phyloP scores from a whole-genome alignment of 2,329 filamentous ascomycete species.

The Corniculantispora saksenae region DNA sequence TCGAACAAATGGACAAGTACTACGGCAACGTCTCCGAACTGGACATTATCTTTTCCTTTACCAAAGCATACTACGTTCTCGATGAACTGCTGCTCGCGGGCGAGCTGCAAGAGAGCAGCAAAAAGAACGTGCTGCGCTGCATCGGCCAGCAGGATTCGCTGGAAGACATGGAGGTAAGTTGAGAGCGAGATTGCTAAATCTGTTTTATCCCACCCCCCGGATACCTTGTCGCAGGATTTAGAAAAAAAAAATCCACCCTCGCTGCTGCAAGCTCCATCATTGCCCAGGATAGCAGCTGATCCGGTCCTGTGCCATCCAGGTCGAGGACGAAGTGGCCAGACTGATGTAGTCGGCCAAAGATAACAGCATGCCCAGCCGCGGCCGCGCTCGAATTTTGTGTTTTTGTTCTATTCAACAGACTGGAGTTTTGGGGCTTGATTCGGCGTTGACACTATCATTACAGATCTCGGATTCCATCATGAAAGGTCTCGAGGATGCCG shows the following conservation, averaged over 20 bases:
- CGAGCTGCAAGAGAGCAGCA: conserved; percentile 98
- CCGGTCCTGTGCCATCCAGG: conserved; percentile 62
- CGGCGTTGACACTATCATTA: conserved; percentile 22
- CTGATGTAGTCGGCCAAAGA: conserved; percentile 66
- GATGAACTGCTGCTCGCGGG: conserved; percentile 97
- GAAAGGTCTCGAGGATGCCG: conserved; percentile 39
- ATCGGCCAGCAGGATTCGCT: conserved; percentile 95
- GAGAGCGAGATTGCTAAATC: too few species aligned
- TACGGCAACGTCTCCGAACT: conserved; percentile 99
- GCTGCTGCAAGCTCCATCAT: conserved; percentile 5
- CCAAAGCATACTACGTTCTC: conserved; percentile 94
- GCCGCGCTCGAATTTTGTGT: neutral
- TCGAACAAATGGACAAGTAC: conserved; percentile 97
- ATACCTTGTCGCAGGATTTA: too few species aligned
- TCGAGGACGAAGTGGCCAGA: conserved; percentile 87
- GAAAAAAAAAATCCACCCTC: neutral
- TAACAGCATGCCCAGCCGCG: neutral
- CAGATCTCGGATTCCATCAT: conserved; percentile 39
- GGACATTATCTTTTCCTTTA: conserved; percentile 82
- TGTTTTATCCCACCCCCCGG: too few species aligned
- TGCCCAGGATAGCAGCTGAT: conserved; percentile 17
- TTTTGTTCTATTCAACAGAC: conserved; percentile 19
- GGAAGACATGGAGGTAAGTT: too few species aligned
- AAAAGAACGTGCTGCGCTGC: conserved; percentile 92
- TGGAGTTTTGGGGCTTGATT: conserved; percentile 16